These are phyloP conservation scores for Mrakiaceae sp. DNA, from an alignment of 1,284 basidiomycete genomes.

Conservation along the genomic window DNA sequence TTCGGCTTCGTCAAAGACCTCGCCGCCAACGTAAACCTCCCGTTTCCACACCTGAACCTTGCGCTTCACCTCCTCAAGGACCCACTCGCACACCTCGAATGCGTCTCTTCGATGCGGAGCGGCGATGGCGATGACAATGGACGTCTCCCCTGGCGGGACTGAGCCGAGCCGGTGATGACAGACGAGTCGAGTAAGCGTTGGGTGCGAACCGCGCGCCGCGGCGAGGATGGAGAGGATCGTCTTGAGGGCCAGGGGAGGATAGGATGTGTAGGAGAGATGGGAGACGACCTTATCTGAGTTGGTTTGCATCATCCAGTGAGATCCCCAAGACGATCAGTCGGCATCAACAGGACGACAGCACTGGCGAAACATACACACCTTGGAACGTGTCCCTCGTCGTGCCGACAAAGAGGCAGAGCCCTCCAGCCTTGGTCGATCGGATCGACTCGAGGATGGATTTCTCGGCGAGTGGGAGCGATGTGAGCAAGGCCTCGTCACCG, in stretches of 20 bases:
- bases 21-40: conserved; percentile 52
- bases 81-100: conserved; percentile 64
- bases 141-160: conserved; percentile 65
- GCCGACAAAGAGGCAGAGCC: conserved; percentile 61
- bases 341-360: conserved; percentile 1
- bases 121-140: conserved; percentile 73
- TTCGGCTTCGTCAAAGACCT: conserved; percentile 29
- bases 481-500: conserved; percentile 6
- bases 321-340: not conserved
- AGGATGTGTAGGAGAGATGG: conserved; percentile 20
- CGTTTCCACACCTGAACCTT: conserved; percentile 81
- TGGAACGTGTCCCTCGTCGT: conserved; percentile 53
- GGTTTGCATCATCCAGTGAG: not conserved
- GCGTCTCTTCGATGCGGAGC: conserved; percentile 74
- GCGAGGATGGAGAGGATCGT: conserved; percentile 8
- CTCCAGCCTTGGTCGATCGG: conserved; percentile 52
- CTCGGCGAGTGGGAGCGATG: conserved; percentile 39
- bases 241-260: conserved; percentile 19
- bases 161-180: conserved; percentile 50
- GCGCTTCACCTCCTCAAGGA: conserved; percentile 71
- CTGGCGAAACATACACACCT: conserved; percentile 29
- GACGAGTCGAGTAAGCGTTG: conserved; percentile 10
- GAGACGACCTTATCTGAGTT: conserved; percentile 19
- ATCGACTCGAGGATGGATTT: conserved; percentile 50
- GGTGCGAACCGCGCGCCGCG: not conserved